phyloP scores from a whole-genome alignment of 139 green algal species.

The Asterochloris erici region DNA sequence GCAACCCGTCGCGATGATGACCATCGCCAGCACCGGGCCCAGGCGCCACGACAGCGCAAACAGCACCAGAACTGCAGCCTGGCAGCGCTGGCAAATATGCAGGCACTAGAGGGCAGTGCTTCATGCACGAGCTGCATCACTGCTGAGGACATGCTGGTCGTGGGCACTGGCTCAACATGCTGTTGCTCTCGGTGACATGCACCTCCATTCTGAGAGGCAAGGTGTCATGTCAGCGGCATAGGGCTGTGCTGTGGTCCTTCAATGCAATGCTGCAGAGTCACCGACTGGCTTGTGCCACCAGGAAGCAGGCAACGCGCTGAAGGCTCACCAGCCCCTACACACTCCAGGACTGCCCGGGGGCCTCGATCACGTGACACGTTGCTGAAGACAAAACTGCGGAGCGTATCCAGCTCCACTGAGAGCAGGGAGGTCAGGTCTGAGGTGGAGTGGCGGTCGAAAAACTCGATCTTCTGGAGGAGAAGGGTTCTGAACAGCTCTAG shows the following conservation, averaged over 20 bases:
- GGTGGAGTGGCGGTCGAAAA: slow-evolving; percentile 54
- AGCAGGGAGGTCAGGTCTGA: slow-evolving; percentile 73
- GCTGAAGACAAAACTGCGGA: slow-evolving; percentile 78
- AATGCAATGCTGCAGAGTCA: too few relatives aligned
- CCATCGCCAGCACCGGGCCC: slow-evolving; percentile 64
- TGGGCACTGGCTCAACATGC: too few relatives aligned
- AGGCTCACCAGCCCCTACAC: slow-evolving; percentile 36
- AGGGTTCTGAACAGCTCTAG: slow-evolving; percentile 80
- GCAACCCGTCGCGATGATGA: slow-evolving; percentile 72
- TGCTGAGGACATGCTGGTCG: neutral
- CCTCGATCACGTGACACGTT: slow-evolving; percentile 78
- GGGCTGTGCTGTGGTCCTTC: too few relatives aligned
- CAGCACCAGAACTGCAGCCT: slow-evolving; percentile 57
- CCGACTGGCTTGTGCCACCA: too few relatives aligned
- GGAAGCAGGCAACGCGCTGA: slow-evolving; percentile 45
- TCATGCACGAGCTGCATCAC: neutral
- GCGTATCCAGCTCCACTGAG: slow-evolving; percentile 72
- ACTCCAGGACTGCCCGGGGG: slow-evolving; percentile 68
- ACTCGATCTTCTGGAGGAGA: slow-evolving; percentile 72
- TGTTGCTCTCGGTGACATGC: too few relatives aligned
- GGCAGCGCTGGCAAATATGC: slow-evolving; percentile 4
- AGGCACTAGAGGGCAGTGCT: neutral
- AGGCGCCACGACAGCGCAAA: slow-evolving; percentile 78
- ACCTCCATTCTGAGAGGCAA: too few relatives aligned
- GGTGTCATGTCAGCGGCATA: too few relatives aligned